Conservation (phyloP, 768 basidiomycete species). For the Rhodocollybia butyracea region DNA sequence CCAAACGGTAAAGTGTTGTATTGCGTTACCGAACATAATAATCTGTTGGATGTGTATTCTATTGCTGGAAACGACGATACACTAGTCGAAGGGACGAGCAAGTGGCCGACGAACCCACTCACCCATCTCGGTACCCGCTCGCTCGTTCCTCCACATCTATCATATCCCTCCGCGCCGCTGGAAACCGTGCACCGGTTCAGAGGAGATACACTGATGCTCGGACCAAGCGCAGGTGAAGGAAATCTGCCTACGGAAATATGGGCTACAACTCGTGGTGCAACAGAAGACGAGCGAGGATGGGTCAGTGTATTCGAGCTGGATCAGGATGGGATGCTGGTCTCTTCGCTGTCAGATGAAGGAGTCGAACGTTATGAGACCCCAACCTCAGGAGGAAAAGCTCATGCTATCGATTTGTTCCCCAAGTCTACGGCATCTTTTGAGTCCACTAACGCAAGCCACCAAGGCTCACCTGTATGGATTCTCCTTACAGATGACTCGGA, state of each 20-base stretch:
- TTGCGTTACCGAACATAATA: slow-evolving; percentile 51
- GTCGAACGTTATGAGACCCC: slow-evolving; percentile 39
- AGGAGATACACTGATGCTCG: slow-evolving; percentile 44
- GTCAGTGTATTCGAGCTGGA: slow-evolving; percentile 40
- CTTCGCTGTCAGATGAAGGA: background rate
- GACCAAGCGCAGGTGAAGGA: slow-evolving; percentile 31
- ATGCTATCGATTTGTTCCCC: slow-evolving; percentile 42
- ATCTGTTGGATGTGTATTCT: slow-evolving; percentile 14
- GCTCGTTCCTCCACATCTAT: slow-evolving; percentile 19
- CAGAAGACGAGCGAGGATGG: slow-evolving; percentile 35
- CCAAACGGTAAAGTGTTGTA: slow-evolving; percentile 50
- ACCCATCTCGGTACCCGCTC: slow-evolving; percentile 20
- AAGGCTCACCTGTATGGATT: slow-evolving; percentile 38
- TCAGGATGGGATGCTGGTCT: slow-evolving; percentile 30
- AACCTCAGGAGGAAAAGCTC: slow-evolving; percentile 50
- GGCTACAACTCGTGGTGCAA: slow-evolving; percentile 45
- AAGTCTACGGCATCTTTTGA: slow-evolving; percentile 19
- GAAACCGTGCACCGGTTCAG: slow-evolving; percentile 33
- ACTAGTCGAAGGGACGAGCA: background rate
- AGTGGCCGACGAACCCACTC: slow-evolving; percentile 8
- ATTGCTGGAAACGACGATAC: background rate
- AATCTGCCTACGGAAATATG: slow-evolving; percentile 39
- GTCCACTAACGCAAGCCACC: background rate
- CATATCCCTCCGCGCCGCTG: slow-evolving; percentile 22
- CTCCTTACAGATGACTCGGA: slow-evolving; percentile 46